These are phyloP conservation scores for Agrostemma githago DNA, from an alignment of 148 eudicot species.

Conservation along the genomic window DNA sequence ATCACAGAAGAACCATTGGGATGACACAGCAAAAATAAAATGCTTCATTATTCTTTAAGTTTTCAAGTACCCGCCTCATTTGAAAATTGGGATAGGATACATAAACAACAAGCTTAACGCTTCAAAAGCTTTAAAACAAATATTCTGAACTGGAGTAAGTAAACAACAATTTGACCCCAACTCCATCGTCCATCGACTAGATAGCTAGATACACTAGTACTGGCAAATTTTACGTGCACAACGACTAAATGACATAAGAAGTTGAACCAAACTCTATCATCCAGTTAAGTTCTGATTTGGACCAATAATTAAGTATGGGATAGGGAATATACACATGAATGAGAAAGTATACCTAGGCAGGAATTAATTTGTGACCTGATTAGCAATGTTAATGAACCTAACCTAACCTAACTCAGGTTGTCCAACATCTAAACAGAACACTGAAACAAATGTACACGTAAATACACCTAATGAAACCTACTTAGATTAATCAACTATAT, in stretches of 20 bases:
- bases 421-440: background rate
- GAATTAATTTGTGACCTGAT: too few species aligned
- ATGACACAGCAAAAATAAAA: background rate
- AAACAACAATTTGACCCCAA: conserved; percentile 30
- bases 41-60: background rate
- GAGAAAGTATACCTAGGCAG: too few species aligned
- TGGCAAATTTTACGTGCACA: too few species aligned
- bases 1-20: background rate
- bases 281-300: too few species aligned
- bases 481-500: too few species aligned
- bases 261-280: too few species aligned
- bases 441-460: background rate
- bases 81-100: background rate
- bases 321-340: too few species aligned
- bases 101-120: background rate
- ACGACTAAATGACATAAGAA: too few species aligned
- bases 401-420: background rate
- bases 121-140: background rate
- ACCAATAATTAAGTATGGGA: too few species aligned
- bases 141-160: background rate
- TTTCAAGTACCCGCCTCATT: background rate
- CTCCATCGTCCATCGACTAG: too few species aligned
- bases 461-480: background rate
- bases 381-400: too few species aligned
- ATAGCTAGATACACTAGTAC: too few species aligned